Percentiles rank a stretch among this genome's conserved stretches.
phyloP scores from a whole-genome alignment of 2,329 filamentous ascomycete genomes.

The Xylariaceae sp. region DNA sequence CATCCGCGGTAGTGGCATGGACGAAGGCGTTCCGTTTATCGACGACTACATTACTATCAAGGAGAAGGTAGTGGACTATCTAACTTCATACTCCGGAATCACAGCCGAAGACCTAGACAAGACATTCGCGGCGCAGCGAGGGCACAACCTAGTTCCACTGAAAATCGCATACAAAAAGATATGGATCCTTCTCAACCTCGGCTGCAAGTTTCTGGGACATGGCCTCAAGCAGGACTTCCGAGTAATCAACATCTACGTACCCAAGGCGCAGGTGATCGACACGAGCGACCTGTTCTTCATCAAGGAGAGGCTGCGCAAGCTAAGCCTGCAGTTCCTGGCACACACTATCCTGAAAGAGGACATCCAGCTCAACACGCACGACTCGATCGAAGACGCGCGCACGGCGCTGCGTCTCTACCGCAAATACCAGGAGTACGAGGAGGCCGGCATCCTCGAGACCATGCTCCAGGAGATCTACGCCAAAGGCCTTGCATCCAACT shows the following conservation, averaged over 20 bases:
- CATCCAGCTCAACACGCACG: conserved; percentile 91
- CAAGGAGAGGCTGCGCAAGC: conserved; percentile 78
- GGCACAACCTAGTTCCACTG: conserved; percentile 81
- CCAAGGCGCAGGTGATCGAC: conserved; percentile 87
- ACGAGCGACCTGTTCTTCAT: conserved; percentile 93
- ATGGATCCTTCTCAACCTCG: conserved; percentile 93
- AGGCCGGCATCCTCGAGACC: conserved; percentile 80
- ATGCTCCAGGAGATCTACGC: conserved; percentile 88
- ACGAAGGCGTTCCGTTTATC: conserved; percentile 87
- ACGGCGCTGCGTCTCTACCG: conserved; percentile 88
- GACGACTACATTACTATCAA: conserved; percentile 95
- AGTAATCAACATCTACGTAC: conserved; percentile 97
- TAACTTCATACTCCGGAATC: conserved; percentile 94
- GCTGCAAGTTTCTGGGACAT: conserved; percentile 92
- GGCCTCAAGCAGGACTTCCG: conserved; percentile 95
- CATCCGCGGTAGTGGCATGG: conserved; percentile 76
- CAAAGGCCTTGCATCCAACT: conserved; percentile 64
- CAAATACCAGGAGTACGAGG: conserved; percentile 88
- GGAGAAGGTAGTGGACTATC: conserved; percentile 91
- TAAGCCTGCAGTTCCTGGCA: conserved; percentile 88
- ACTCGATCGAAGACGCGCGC: conserved; percentile 92
- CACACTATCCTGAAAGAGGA: conserved; percentile 92
- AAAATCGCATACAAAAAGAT: conserved; percentile 98
- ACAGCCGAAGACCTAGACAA: conserved; percentile 83
- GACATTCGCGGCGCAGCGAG: conserved; percentile 61